Evolutionary conservation across 1,284 basidiomycete genomes (phyloP), one percentile per base, ranked within the genome.

Genomic region (Caloboletus inedulis): DNA sequence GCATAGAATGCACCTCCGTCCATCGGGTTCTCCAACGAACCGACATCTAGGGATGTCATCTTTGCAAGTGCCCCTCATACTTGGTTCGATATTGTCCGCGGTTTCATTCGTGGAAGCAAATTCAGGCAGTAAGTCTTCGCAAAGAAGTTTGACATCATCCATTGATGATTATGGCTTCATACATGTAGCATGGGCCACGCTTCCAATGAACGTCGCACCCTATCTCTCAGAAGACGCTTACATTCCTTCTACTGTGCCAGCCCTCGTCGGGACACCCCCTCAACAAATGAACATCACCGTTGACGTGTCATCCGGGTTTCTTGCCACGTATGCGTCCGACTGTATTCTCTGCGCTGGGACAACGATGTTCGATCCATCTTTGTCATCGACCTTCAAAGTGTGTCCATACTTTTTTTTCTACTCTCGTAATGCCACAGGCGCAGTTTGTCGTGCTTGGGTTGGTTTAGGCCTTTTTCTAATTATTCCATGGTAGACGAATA

Each of bases 361-460:
- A 19, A 50, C 44, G 7, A 33, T 55, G 16, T 67, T 63, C 33
- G 64, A 67, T 46, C 46, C 55, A 4, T 49, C 57, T 8, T 23
- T 65, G 27, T 69, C 68, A 4, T 61, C 68, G 12, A 63, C 64
- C 3, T 65, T 52, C 31, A 31, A 63, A 57, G 68, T 69, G 19
- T n/a, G 63, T 54, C 6, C n/a, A 21, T n/a, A 27, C 16, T 3
- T 12, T 25, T 43, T 31, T 4, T 2, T n/a, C 8, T 14, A 29
- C 4, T 14, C 5, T 19, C 16, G 7, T 10, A 21, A 39, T 29
- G 13, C 19, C 18, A 21, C 14, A 3, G 7, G 33, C 14, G 27
- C 13, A 7, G 10, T 16, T 21, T 41, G 34, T 23, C 30, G 43
- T 45, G 4, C 21, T 45, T 31, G 34, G n/a, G 19, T 13, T 18